Evolutionary conservation across 2,329 filamentous ascomycete genomes (phyloP).

Genomic region (Alternaria hordeiaustralica): DNA sequence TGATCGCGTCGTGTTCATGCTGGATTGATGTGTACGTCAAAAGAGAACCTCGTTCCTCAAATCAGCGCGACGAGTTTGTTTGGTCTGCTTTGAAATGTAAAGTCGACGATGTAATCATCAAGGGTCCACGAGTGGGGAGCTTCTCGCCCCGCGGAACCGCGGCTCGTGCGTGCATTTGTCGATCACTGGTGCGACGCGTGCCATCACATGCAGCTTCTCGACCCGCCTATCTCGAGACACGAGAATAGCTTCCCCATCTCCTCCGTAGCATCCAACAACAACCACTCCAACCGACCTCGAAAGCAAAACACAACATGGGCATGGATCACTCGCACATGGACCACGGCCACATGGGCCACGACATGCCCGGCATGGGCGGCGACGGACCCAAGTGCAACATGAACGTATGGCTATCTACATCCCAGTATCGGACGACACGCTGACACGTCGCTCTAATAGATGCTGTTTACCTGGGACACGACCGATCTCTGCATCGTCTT

Average conservation of each 20-base stretch:
- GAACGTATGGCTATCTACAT: slow-evolving; percentile 69
- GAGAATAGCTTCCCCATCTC: not conserved
- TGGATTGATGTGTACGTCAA: not conserved
- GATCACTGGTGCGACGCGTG: slow-evolving; percentile 30
- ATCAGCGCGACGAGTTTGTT: not conserved
- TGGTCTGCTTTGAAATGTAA: not conserved
- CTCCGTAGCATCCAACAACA: not conserved
- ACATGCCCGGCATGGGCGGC: slow-evolving; percentile 56
- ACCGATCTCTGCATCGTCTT: slow-evolving; percentile 96
- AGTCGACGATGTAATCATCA: slow-evolving; percentile 5
- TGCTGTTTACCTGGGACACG: slow-evolving; percentile 98
- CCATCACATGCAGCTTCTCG: not conserved
- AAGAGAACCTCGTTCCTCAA: not conserved
- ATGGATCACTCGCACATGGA: slow-evolving; percentile 53
- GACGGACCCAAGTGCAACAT: slow-evolving; percentile 76
- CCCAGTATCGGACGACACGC: slow-evolving; percentile 3
- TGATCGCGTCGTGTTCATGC: slow-evolving; percentile 22
- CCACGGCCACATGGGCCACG: slow-evolving; percentile 61
- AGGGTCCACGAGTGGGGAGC: slow-evolving; percentile 8
- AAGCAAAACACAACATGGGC: slow-evolving; percentile 16
- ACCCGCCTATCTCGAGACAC: slow-evolving; percentile 9
- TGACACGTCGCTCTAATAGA: slow-evolving; percentile 60
- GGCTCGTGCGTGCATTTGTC: slow-evolving; percentile 25
- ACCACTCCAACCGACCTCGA: not conserved
- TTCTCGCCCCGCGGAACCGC: slow-evolving; percentile 15